Conservation (phyloP, 306 rosid genomes). For the Canavalia ensiformis region DNA sequence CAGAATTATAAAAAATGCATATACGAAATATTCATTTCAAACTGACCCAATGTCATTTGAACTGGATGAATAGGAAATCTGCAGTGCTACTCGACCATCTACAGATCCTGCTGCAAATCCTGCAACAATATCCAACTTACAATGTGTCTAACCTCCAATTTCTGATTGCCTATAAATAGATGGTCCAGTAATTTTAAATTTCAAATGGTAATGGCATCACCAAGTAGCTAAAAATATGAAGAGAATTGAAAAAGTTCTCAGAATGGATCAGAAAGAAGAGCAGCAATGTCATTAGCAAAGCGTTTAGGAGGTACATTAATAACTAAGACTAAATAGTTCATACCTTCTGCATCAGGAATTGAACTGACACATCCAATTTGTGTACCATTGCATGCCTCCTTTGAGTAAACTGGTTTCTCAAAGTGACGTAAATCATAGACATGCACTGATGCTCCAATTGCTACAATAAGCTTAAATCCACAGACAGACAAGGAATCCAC, state of each 20-base stretch:
- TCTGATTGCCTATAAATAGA: constrained; percentile 2
- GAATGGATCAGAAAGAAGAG: constrained; percentile 32
- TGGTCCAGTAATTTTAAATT: constrained; percentile 26
- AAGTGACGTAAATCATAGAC: constrained; percentile 75
- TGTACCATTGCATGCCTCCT: constrained; percentile 61
- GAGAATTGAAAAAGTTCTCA: constrained; percentile 11
- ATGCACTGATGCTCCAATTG: constrained; percentile 65
- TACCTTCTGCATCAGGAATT: constrained; percentile 75
- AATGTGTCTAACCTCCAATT: constrained; percentile 4
- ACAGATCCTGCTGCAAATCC: constrained; percentile 90
- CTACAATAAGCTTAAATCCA: constrained; percentile 66
- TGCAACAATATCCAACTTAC: constrained; percentile 51
- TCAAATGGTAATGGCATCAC: neutral
- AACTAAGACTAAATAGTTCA: constrained; percentile 44
- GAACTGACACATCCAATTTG: constrained; percentile 72
- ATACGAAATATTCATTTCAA: constrained; percentile 23
- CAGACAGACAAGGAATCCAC: constrained; percentile 76
- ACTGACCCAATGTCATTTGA: constrained; percentile 73
- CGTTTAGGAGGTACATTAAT: constrained; percentile 25
- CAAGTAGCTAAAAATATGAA: neutral
- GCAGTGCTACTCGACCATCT: constrained; percentile 90
- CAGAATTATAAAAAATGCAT: neutral
- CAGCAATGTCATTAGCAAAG: neutral
- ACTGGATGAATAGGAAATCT: constrained; percentile 62
- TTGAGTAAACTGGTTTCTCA: constrained; percentile 61